phyloP scores from a whole-genome alignment of 345 rosid species.

The Atalantia buxifolia region DNA sequence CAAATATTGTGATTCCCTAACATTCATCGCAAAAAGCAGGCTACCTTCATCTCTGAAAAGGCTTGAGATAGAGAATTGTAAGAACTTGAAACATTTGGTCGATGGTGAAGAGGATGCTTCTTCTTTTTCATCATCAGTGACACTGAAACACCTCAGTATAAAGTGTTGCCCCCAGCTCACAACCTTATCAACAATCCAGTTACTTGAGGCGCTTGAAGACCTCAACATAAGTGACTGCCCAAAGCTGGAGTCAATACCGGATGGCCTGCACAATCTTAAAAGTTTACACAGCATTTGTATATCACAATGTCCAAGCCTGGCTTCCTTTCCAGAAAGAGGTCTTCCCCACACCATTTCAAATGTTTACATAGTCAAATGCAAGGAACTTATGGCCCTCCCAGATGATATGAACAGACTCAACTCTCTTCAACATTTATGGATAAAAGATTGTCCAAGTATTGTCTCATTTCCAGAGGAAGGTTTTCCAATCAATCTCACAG shows the following conservation, averaged over 20 bases:
- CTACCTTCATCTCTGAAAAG: not conserved
- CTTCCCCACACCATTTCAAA: not conserved
- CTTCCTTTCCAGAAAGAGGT: not conserved
- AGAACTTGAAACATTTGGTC: not conserved
- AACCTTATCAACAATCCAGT: not conserved
- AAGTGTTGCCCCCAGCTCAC: constrained; percentile 4
- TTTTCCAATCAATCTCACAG: not conserved
- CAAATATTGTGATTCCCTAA: not conserved
- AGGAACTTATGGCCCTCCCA: not conserved
- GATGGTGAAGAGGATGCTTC: not conserved
- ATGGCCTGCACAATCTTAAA: not conserved
- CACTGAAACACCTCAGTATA: not conserved
- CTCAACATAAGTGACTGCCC: not conserved
- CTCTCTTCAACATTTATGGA: not conserved
- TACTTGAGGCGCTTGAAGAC: not conserved
- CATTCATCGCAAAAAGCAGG: not conserved
- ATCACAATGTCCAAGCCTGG: not conserved
- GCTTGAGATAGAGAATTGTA: not conserved
- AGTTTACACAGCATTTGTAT: not conserved
- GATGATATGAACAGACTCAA: not conserved
- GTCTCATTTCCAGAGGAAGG: not conserved
- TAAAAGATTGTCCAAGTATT: not conserved
- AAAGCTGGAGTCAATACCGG: not conserved
- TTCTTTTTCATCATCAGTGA: not conserved
- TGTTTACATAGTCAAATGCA: not conserved